These are phyloP conservation scores for Trichoderma sp. DNA, from an alignment of 2,329 filamentous ascomycete species.

Conservation along the genomic window DNA sequence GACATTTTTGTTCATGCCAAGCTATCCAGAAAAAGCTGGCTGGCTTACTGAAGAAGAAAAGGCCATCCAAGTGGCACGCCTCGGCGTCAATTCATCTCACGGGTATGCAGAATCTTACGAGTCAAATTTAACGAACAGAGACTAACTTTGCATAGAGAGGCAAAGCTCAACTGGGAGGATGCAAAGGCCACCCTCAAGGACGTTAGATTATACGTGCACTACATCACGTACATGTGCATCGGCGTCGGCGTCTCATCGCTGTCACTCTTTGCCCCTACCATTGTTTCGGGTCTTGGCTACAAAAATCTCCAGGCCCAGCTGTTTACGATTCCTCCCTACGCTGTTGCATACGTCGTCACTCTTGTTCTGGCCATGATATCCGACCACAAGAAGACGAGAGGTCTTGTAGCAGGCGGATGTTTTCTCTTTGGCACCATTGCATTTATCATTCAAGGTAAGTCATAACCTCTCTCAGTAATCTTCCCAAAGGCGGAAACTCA, in stretches of 20 bases:
- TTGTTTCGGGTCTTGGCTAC: conserved; percentile 28
- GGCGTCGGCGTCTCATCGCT: not conserved
- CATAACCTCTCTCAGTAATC: rapidly evolving
- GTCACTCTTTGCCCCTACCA: conserved; percentile 33
- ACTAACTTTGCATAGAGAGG: not conserved
- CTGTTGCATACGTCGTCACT: conserved; percentile 22
- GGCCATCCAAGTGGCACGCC: not conserved
- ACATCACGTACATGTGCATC: not conserved
- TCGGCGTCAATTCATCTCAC: not conserved
- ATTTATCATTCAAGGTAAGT: conserved; percentile 4
- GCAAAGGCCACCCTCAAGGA: not conserved
- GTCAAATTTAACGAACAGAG: rapidly evolving
- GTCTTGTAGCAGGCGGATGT: not conserved
- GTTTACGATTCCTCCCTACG: conserved; percentile 30
- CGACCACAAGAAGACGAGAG: not conserved
- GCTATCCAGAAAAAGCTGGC: not conserved
- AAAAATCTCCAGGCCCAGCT: conserved; percentile 29
- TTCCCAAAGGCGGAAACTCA: not conserved
- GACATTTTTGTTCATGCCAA: not conserved
- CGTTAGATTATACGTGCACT: not conserved
- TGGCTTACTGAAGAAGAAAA: conserved; percentile 9
- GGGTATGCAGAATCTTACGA: not conserved
- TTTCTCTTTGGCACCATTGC: conserved; percentile 5
- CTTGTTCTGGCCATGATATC: not conserved
- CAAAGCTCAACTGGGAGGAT: conserved; percentile 2